These are phyloP conservation scores for Marchantia polymorpha DNA, from an alignment of 225 moss, liverwort and hornwort species.

Conservation along the genomic window DNA sequence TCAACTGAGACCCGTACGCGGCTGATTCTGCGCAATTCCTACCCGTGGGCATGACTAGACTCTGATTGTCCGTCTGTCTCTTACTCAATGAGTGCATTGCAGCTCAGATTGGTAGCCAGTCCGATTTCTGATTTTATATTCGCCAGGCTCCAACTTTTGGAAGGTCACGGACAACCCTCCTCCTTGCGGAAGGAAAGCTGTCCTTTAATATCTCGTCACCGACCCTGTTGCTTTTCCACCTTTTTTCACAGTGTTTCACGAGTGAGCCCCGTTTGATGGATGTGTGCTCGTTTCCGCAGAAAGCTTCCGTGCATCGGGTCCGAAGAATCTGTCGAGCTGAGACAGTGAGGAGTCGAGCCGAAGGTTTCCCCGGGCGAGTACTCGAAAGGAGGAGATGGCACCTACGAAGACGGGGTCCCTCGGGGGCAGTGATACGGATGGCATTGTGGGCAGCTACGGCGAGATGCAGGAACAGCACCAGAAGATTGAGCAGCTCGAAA, in stretches of 20 bases:
- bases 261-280: background rate
- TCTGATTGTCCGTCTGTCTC: background rate
- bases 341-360: background rate
- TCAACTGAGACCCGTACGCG: background rate
- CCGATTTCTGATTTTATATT: too few relatives aligned
- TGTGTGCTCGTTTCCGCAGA: background rate
- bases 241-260: background rate
- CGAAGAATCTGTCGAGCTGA: background rate
- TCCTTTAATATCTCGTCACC: too few relatives aligned
- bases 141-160: too few relatives aligned
- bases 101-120: background rate
- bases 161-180: too few relatives aligned
- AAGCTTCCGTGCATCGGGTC: background rate
- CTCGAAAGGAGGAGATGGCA: constrained; percentile 26
- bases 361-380: background rate
- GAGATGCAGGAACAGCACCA: constrained; percentile 81
- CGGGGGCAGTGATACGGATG: constrained; percentile 25
- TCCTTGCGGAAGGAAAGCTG: too few relatives aligned
- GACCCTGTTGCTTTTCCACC: background rate
- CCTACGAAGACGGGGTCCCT: constrained; percentile 21
- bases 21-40: background rate
- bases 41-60: background rate
- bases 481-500: constrained; percentile 59
- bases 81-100: background rate
- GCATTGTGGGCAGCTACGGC: constrained; percentile 58